Percentiles rank a stretch among this genome's conserved stretches.
phyloP scores from a whole-genome alignment of 2,329 filamentous ascomycete genomes.

The Daldinia sp. region DNA sequence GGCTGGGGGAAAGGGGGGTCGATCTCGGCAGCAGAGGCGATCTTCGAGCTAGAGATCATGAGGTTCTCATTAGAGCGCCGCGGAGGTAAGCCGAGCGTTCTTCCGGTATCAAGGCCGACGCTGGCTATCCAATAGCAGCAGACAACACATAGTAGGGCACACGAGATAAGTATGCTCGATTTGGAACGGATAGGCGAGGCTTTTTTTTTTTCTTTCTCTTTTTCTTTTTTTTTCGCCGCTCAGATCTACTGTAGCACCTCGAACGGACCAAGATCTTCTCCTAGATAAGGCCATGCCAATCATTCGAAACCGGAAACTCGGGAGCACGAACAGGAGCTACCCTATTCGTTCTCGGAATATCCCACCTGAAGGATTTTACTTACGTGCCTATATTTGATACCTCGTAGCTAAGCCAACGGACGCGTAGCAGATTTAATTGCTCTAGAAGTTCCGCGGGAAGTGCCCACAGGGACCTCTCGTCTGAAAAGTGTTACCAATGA shows the following conservation, averaged over 20 bases:
- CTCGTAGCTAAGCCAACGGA: slow-evolving; percentile 6
- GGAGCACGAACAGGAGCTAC: background rate
- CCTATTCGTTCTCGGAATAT: slow-evolving; percentile 8
- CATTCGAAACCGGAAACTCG: slow-evolving; percentile 7
- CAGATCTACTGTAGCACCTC: slow-evolving; percentile 11
- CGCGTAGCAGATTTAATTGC: background rate
- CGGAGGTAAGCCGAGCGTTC: slow-evolving; percentile 11
- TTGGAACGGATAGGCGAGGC: slow-evolving; percentile 9
- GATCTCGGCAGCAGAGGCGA: slow-evolving; percentile 11
- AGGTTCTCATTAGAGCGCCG: slow-evolving; percentile 25
- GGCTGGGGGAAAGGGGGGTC: slow-evolving; percentile 9
- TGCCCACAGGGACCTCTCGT: background rate
- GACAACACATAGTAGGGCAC: slow-evolving; percentile 5
- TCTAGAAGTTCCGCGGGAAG: background rate
- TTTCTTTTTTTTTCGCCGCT: slow-evolving; percentile 10
- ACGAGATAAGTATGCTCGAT: slow-evolving; percentile 16
- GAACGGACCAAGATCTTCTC: slow-evolving; percentile 12
- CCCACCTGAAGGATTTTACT: background rate
- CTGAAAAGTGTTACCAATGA: background rate
- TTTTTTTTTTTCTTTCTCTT: too few relatives aligned
- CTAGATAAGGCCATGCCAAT: slow-evolving; percentile 8
- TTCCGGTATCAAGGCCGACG: slow-evolving; percentile 4
- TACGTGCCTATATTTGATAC: background rate
- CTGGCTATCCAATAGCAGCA: background rate
- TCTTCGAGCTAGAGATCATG: background rate